These are phyloP conservation scores for Entomophthora muscae DNA, from an alignment of 371 early-diverging fungal genomes.

Conservation along the genomic window DNA sequence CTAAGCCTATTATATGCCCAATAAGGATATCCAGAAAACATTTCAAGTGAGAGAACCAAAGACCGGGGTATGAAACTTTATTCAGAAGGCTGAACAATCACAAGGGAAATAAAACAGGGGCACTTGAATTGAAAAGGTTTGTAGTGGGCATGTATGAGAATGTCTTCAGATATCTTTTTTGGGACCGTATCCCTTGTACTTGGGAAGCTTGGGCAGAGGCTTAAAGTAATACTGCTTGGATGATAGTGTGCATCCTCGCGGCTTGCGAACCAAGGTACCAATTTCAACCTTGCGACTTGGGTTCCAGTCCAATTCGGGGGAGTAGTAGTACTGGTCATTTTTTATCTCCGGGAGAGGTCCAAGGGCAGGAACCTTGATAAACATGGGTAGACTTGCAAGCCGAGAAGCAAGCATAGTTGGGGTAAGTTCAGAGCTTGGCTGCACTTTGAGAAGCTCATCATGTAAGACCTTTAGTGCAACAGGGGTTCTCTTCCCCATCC, in stretches of 20 bases:
- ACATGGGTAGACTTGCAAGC: background rate
- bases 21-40: no score
- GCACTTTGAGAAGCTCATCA: background rate
- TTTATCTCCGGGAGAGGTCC: background rate
- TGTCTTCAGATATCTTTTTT: no score
- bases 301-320: conserved; percentile 3
- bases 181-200: background rate
- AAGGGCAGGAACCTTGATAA: background rate
- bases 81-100: no score
- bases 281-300: conserved; percentile 2
- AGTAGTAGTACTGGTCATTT: conserved; percentile 5
- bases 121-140: no score
- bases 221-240: conserved; percentile 8
- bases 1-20: no score
- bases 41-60: no score
- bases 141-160: no score
- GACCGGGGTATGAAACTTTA: no score
- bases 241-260: conserved; percentile 3
- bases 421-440: background rate
- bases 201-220: conserved; percentile 8
- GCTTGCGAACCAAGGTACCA: conserved; percentile 6
- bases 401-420: background rate
- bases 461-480: background rate
- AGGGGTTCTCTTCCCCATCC: conserved; percentile 5
- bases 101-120: no score